Conservation (phyloP, 768 basidiomycete genomes). For the Trametes meyenii region DNA sequence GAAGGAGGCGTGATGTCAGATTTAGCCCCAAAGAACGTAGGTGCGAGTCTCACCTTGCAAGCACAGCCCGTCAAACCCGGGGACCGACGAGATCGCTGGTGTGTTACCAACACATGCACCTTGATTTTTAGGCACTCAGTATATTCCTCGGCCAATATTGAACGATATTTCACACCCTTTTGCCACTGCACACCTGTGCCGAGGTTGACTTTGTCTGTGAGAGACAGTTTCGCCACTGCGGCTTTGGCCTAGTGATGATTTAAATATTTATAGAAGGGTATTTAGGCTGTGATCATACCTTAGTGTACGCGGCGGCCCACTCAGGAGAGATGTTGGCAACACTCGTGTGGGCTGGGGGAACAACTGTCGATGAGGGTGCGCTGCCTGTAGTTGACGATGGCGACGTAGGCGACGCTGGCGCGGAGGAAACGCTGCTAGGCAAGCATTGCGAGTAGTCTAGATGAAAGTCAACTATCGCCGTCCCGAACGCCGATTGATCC, state of each 20-base stretch:
- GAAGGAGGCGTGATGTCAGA: neutral
- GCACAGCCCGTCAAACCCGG: conserved; percentile 30
- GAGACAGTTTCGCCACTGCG: conserved; percentile 46
- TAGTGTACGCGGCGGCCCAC: conserved; percentile 57
- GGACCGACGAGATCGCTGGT: conserved; percentile 27
- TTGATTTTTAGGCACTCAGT: neutral
- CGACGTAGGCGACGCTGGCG: conserved; percentile 29
- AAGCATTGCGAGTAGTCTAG: conserved; percentile 56
- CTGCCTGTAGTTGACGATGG: conserved; percentile 23
- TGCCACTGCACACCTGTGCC: conserved; percentile 35
- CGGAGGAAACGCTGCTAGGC: conserved; percentile 38
- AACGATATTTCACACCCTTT: conserved; percentile 13
- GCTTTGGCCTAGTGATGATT: conserved; percentile 43
- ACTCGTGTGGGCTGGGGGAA: conserved; percentile 25
- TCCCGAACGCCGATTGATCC: neutral
- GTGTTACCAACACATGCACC: conserved; percentile 34
- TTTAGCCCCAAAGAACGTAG: neutral
- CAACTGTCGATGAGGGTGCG: neutral
- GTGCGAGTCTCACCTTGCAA: conserved; percentile 21
- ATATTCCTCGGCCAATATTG: neutral
- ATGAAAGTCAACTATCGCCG: neutral
- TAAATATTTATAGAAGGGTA: neutral
- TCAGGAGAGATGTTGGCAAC: conserved; percentile 43
- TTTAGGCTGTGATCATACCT: conserved; percentile 38
- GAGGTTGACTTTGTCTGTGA: conserved; percentile 37